Percentiles rank a stretch among this genome's conserved stretches.
Evolutionary conservation across 139 green algal genomes (phyloP).

Genomic region (Medakamo hakoo): DNA sequence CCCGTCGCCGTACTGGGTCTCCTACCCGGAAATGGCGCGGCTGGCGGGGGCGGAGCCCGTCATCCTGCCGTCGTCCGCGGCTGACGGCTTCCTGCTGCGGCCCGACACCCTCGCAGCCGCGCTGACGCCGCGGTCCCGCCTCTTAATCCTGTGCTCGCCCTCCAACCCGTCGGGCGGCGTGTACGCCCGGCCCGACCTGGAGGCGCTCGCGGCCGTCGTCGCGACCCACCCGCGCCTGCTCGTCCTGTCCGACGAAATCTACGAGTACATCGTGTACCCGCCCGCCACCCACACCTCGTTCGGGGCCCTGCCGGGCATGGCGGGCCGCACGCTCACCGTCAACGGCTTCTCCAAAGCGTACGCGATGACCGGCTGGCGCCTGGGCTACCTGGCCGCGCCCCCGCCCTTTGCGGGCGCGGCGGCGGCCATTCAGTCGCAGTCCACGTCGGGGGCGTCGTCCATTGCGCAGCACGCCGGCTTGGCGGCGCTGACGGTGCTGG

Average conservation of each 20-base stretch:
- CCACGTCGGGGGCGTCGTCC: constrained; percentile 58
- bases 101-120: constrained; percentile 47
- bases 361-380: constrained; percentile 77
- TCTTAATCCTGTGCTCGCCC: constrained; percentile 94
- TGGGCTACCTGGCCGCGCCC: constrained; percentile 93
- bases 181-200: constrained; percentile 47
- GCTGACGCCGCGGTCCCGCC: constrained; percentile 57
- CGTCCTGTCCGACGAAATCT: constrained; percentile 73
- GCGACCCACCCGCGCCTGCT: constrained; percentile 72
- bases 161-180: constrained; percentile 89
- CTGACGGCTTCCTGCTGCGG: constrained; percentile 63
- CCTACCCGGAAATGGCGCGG: constrained; percentile 89
- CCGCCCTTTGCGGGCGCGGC: constrained; percentile 56
- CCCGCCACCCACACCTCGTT: constrained; percentile 72
- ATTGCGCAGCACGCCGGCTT: constrained; percentile 79
- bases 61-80: constrained; percentile 45
- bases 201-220: constrained; percentile 68
- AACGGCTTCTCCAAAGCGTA: constrained; percentile 95
- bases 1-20: constrained; percentile 92
- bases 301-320: constrained; percentile 70
- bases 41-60: constrained; percentile 66
- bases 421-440: constrained; percentile 77
- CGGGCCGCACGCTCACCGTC: constrained; percentile 83
- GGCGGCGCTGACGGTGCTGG: constrained; percentile 72
- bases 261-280: constrained; percentile 88